Base-by-base conservation (phyloP, 1,284 basidiomycete species). In the Boletus semigastroideus region DNA sequence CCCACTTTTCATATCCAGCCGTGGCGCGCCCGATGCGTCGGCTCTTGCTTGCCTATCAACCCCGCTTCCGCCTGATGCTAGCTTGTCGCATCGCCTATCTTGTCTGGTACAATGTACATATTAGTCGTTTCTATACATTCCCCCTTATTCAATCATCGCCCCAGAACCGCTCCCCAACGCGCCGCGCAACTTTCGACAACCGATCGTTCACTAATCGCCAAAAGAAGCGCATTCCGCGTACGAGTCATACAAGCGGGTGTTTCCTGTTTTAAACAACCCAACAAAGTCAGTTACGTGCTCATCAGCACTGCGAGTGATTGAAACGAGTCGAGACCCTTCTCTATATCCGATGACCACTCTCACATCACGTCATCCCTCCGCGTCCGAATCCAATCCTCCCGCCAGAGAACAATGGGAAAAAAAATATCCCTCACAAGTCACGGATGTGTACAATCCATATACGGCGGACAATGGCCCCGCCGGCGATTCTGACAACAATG, bases 101-200 rank as follows among this genome's bases (percentile, higher is more conserved):
- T 6, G 3, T 6, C 5, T 6, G 25, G 7, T 25, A 25, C 25
- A 25, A 25, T 25, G 25, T 25, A 25, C 25, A 25, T 25, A 25
- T 25, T 25, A 25, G 25, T 25, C 25, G 25, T 25, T 25, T 25
- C 25, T 25, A 25, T 25, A 25, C 25, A 25, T 25, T 25, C 25
- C 25, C 31, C 31, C 22, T 28, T 34, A 34, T 36, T 19, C 47
- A 19, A 37, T 33, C 36, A 27, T 19, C 16, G 8, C 33, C 37
- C 55, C 27, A 59, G 31, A 43, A 66, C 22, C 19, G 41, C 45
- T 8, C 46, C 60, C 78, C 78, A 79, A 4, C 58, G 49, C 10
- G 64, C 66, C 25, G 56, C 62, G 50, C 77, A 78, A 52, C 74
- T 73, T 52, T 78, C 74, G 20, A 78, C 62, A n/a, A 79, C 57